A percentile compares a stretch with the other conserved stretches of the same genome.
phyloP scores from a whole-genome alignment of 148 eudicot species.

The Silene latifolia region DNA sequence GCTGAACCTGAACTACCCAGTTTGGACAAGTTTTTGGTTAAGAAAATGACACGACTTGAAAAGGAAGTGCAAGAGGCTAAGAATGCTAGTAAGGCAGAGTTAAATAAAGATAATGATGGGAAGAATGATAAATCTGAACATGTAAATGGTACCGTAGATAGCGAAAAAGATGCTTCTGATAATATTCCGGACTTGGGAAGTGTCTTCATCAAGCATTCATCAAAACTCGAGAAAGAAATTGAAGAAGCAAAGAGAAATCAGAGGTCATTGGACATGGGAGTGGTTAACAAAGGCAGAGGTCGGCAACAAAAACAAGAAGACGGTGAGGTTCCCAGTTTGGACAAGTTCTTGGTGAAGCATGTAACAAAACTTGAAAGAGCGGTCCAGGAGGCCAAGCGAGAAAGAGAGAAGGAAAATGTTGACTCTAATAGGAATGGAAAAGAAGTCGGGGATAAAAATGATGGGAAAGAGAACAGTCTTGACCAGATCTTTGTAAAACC shows the following conservation, averaged over 20 bases:
- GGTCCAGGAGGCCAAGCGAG: conserved; percentile 60
- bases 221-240: conserved; percentile 62
- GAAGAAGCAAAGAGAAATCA: conserved; percentile 46
- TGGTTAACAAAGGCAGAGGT: conserved; percentile 17
- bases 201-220: conserved; percentile 45
- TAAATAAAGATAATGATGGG: conserved; percentile 14
- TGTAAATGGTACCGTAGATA: neutral
- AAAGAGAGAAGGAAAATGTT: conserved; percentile 52
- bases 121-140: neutral
- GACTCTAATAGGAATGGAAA: conserved; percentile 36
- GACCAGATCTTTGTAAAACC: conserved; percentile 25
- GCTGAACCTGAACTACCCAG: conserved; percentile 58
- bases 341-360: conserved; percentile 58
- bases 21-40: conserved; percentile 75
- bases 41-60: conserved; percentile 73
- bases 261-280: conserved; percentile 24
- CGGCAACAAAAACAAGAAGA: conserved; percentile 34
- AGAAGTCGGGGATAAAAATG: conserved; percentile 5
- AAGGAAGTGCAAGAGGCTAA: conserved; percentile 76
- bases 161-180: conserved; percentile 5
- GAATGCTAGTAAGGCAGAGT: conserved; percentile 50
- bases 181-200: conserved; percentile 41
- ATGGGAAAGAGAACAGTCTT: neutral
- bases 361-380: conserved; percentile 69
- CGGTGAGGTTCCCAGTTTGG: conserved; percentile 63